Conservation (phyloP, 257 asterid genomes). For the Scutellaria minor region DNA sequence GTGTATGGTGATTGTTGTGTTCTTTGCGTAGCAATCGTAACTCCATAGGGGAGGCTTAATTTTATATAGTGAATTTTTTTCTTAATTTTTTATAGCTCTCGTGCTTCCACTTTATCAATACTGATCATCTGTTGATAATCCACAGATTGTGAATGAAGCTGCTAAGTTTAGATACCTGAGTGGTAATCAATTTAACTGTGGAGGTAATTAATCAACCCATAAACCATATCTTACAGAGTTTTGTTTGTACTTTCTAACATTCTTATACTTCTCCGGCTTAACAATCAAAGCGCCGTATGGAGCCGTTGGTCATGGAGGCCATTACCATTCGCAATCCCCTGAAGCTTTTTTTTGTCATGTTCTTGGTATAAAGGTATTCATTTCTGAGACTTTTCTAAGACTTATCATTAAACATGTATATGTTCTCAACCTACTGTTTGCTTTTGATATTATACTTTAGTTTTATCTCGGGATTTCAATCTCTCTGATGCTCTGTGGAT, state of each 20-base stretch:
- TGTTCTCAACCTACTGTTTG: background rate
- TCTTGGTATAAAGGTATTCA: conserved; percentile 88
- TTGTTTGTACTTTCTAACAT: conserved; percentile 15
- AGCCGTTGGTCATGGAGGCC: conserved; percentile 99
- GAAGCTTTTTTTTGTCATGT: conserved; percentile 99
- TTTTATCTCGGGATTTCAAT: background rate
- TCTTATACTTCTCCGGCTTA: conserved; percentile 56
- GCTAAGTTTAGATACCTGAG: conserved; percentile 97
- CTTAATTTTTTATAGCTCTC: background rate
- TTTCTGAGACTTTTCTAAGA: background rate
- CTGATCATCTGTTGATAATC: conserved; percentile 16
- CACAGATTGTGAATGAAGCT: conserved; percentile 93
- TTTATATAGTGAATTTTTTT: no score
- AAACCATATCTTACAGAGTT: background rate
- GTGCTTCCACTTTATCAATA: conserved; percentile 13
- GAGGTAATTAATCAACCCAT: conserved; percentile 61
- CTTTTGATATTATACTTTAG: background rate
- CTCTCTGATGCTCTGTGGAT: no score
- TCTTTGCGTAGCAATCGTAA: no score
- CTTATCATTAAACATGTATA: background rate
- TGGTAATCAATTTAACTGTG: conserved; percentile 96
- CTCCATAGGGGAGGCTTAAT: no score
- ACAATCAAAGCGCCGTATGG: conserved; percentile 98
- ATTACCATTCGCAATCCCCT: conserved; percentile 98
- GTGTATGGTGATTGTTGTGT: no score